Evolutionary conservation across 768 basidiomycete genomes (phyloP), one percentile per base, ranked within the genome.

Genomic region (Daedaleopsis nitida): DNA sequence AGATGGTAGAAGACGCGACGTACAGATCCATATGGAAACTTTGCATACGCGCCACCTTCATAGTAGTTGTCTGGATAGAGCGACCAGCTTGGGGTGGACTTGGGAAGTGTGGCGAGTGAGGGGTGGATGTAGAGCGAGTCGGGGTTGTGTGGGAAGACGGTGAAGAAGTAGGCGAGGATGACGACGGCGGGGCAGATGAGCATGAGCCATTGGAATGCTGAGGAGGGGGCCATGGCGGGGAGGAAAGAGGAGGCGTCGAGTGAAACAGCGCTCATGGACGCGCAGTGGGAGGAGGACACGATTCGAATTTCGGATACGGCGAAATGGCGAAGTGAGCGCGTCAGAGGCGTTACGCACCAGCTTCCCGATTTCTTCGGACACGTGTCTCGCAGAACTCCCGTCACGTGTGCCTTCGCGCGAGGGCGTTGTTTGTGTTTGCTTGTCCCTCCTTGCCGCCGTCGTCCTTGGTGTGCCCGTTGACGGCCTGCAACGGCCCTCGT

Each of bases 31-130:
- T 81, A 80, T 1, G 91, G 91, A 52, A 92, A 76, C 1, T 75
- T 73, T 4, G 80, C 87, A 73, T 91, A 92, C 11, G 77, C 81
- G 9, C 87, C 86, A 12, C 85, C 81, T 0, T 78, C 70, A 68
- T 85, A 91, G 67, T 82, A 86, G 64, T 89, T 80, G 58, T 89
- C 87, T 0, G 88, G 86, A 68, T 93, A 93, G 54, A 93, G 82
- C 10, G 79, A 72, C 83, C 89, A 86, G n/a, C 84, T 83, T 21
- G 81, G 80, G 34, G 78, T 79, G 32, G 81, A 75, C 37, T 69
- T 68, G 16, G 87, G 85, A 12, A 91, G 78, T 34, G 81, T 82
- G 2, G 86, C 81, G 8, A 92, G 78, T 6, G 87, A 89, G 2
- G 83, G 74, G 58, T 88, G 77, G 3, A 88, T 72, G 44, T 72